Base-by-base conservation (phyloP, 148 eudicot genomes). In the Silene conica region DNA sequence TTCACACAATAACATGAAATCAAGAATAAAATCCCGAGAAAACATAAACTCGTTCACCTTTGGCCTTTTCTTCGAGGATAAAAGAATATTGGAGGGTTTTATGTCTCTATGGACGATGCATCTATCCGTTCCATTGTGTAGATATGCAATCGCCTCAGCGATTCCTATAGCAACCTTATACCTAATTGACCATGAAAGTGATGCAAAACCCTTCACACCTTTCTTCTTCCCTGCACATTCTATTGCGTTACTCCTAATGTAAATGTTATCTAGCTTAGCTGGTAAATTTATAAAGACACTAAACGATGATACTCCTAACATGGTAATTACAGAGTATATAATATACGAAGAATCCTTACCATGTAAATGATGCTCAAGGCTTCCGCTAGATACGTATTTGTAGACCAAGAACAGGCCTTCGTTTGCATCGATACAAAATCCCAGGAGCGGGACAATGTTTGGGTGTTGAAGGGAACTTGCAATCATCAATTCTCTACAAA, bases 21-120 rank as follows among this genome's bases (percentile, higher is more conserved):
- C 8, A 38, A 38, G 43, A 38, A 38, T 6, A 38, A 50, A 50
- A 11, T 2, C 55, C 16, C 8, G 38, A 78, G 31, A 73, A 18
- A 73, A 18, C 57, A 59, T 22, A 8, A 75, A 75, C 76, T 80
- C 18, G 55, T 12, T 48, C 73, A 92, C 99, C 96, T 89, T 92
- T 0, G 99, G 91, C 72, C 87, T 82, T 78, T 81, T 92, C 84
- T 80, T 92, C 57, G 97, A 92, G 72, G 99, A 89, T 19, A 96
- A 78, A 77, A 96, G 99, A 72, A 96, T 92, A 74, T 96, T 96
- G 41, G 99, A 92, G 21, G 99, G 99, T 84, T 96, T 96, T 26
- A 96, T 92, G 73, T 96, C 99, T 82, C 99, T 90, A 80, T 96
- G 99, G 80, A 96, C 96, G 77, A 96, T 87, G 84, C 99, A 96